phyloP scores from a whole-genome alignment of 345 rosid genomes.

The Geranium rotundifolium region DNA sequence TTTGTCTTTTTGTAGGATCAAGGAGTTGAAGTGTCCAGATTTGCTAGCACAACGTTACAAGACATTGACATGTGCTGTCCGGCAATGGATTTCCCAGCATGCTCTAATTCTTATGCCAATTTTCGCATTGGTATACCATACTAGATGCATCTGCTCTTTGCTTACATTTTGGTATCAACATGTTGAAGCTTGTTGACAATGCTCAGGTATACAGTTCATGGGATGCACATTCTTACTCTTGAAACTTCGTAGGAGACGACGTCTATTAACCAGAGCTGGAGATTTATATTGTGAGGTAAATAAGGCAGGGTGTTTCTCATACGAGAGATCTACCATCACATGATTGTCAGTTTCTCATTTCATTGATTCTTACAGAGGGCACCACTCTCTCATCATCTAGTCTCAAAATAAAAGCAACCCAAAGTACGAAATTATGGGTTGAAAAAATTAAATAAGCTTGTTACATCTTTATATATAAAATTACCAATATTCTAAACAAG shows the following conservation, averaged over 20 bases:
- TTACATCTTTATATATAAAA: neutral
- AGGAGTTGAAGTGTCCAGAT: conserved; percentile 75
- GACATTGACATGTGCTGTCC: conserved; percentile 47
- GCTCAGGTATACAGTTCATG: conserved; percentile 57
- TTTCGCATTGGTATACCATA: conserved; percentile 44
- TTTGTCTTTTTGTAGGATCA: conserved; percentile 26
- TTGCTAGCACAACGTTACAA: conserved; percentile 42
- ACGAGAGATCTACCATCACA: neutral
- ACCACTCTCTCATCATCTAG: conserved; percentile 2
- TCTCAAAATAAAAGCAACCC: neutral
- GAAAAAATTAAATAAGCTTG: neutral
- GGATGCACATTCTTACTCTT: conserved; percentile 26
- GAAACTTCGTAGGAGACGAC: conserved; percentile 34
- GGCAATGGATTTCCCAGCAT: conserved; percentile 48
- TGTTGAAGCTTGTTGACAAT: conserved; percentile 45
- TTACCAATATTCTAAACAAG: too few relatives aligned
- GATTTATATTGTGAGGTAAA: conserved; percentile 66
- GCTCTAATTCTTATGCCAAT: conserved; percentile 25
- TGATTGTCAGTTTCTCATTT: neutral
- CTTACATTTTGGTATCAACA: conserved; percentile 26
- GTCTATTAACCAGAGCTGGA: conserved; percentile 45
- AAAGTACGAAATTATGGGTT: neutral
- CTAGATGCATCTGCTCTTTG: conserved; percentile 17
- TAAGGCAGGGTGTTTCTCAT: neutral
- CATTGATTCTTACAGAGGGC: neutral